A percentile compares a stretch with the other conserved stretches of the same genome.
Evolutionary conservation across 169 alveolate species (phyloP).

Genomic region (Cryptosporidium canis): DNA sequence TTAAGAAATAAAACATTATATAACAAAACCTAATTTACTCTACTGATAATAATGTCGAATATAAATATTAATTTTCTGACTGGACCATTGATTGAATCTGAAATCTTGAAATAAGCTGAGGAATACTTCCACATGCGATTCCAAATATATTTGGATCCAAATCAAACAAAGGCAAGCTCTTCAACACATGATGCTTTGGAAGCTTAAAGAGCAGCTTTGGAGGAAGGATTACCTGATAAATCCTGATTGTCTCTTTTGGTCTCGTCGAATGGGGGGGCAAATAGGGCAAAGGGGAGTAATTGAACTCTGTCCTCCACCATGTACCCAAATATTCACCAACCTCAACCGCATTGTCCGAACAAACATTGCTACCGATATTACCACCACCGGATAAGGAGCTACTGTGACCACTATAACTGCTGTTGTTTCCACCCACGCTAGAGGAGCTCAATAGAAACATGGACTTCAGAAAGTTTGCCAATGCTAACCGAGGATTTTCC

Average conservation of each 20-base stretch:
- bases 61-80: constrained; percentile 22
- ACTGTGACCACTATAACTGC: not conserved
- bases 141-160: constrained; percentile 74
- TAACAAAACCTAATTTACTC: not conserved
- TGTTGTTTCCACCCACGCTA: not conserved
- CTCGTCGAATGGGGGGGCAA: constrained; percentile 80
- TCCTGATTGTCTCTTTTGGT: constrained; percentile 77
- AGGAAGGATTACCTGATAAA: constrained; percentile 79
- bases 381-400: not conserved
- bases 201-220: constrained; percentile 74
- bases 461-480: constrained; percentile 69
- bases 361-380: not conserved
- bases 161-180: constrained; percentile 78
- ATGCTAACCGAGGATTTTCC: constrained; percentile 79
- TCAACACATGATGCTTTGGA: constrained; percentile 74
- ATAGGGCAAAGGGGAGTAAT: constrained; percentile 77
- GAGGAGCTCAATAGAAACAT: constrained; percentile 15
- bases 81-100: constrained; percentile 77
- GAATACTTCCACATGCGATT: constrained; percentile 76
- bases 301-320: constrained; percentile 80
- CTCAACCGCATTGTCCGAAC: constrained; percentile 63
- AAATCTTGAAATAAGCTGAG: constrained; percentile 78
- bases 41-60: not conserved
- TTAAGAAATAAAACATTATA: not conserved
- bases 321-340: constrained; percentile 80